Evolutionary conservation across 2,329 filamentous ascomycete genomes (phyloP), one percentile per base, ranked within the genome.

Genomic region (Trichophyton mentagrophytes): DNA sequence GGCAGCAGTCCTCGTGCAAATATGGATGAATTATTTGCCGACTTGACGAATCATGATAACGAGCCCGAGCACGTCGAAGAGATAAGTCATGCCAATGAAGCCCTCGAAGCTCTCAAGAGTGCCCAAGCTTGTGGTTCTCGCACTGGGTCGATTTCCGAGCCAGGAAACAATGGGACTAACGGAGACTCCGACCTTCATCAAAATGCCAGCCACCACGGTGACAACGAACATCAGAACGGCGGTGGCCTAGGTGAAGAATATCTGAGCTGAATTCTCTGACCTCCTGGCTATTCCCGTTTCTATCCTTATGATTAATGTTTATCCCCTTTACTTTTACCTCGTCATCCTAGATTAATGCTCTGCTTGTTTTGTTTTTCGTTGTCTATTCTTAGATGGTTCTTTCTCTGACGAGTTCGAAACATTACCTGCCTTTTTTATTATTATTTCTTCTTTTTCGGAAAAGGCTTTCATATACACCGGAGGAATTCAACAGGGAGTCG

Each of bases 81-180:
- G 59, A 75, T 76, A 30, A 74, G 73, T n/a, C 76, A 78, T 65
- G 76, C 75, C 6, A 77, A 75, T 46, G 76, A 78, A 64, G 76
- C 76, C 3, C 66, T 78, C 20, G 76, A 78, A 61, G 73, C 69
- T 22, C 69, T 77, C 13, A 70, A 62, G 33, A 66, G 74, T 61
- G 74, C 71, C 27, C 72, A 72, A 62, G 72, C 73, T 47, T 70
- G 68, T 17, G 70, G 70, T 27, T 72, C 71, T 49, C 67, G 67
- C 46, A 68, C 70, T 25, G 66, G 66, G 5, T 69, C 71, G n/a
- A 61, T 67, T 15, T 64, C 64, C 8, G 59, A 44, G 49, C 53
- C 61, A 25, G 58, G 44, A 20, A 62, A 63, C 38, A 60, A 63
- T 5, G 58, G 58, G 25, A 62, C 67, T 33, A 68, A 69, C 3